phyloP scores from a whole-genome alignment of 2,329 filamentous ascomycete genomes.

The Teratosphaeria nubilosa region DNA sequence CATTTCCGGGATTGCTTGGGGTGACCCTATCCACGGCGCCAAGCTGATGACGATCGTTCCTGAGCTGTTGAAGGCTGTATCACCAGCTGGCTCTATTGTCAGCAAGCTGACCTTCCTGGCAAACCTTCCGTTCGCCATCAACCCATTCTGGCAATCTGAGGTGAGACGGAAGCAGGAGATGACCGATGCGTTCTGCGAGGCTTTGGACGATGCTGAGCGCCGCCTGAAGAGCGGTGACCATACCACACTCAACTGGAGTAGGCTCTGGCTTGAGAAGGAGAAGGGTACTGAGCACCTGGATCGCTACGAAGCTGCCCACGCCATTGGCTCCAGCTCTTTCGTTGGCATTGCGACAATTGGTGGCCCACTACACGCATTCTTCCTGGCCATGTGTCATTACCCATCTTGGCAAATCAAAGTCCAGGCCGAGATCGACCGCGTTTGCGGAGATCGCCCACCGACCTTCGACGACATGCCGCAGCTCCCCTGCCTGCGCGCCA shows the following conservation, averaged over 20 bases:
- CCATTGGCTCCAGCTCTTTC: slow-evolving; percentile 25
- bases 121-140: slow-evolving; percentile 21
- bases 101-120: slow-evolving; percentile 25
- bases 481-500: slow-evolving; percentile 24
- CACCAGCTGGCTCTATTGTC: slow-evolving; percentile 23
- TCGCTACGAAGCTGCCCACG: slow-evolving; percentile 25
- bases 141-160: slow-evolving; percentile 23
- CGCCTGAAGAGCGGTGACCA: slow-evolving; percentile 14
- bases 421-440: slow-evolving; percentile 23
- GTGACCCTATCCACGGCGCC: slow-evolving; percentile 23
- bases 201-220: slow-evolving; percentile 21
- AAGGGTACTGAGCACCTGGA: slow-evolving; percentile 20
- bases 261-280: slow-evolving; percentile 23
- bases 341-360: slow-evolving; percentile 26
- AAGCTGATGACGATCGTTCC: slow-evolving; percentile 26
- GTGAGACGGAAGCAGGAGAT: slow-evolving; percentile 19
- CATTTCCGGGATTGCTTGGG: slow-evolving; percentile 24
- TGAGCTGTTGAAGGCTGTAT: slow-evolving; percentile 24
- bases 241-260: slow-evolving; percentile 21
- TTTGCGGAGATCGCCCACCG: slow-evolving; percentile 23
- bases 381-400: slow-evolving; percentile 25
- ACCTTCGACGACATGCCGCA: slow-evolving; percentile 21
- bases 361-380: slow-evolving; percentile 25
- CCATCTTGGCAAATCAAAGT: slow-evolving; percentile 21
- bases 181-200: slow-evolving; percentile 25